phyloP scores from a whole-genome alignment of 1,139 yeast genomes.

The Meyerozyma carpophila region DNA sequence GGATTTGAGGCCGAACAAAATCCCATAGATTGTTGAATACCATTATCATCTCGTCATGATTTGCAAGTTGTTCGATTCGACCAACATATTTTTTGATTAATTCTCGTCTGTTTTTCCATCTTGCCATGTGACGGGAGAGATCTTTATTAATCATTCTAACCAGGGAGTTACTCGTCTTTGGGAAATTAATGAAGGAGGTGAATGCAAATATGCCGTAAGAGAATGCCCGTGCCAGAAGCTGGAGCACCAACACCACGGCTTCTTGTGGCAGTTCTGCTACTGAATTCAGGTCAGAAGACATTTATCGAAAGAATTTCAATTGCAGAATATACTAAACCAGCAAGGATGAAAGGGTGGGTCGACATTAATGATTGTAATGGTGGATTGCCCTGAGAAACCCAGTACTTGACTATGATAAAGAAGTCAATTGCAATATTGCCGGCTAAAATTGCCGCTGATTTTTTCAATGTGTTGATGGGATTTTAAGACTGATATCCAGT shows the following conservation, averaged over 20 bases:
- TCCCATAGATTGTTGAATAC: neutral
- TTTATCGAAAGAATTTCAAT: neutral
- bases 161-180: neutral
- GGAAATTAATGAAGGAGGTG: neutral
- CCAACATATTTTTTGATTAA: neutral
- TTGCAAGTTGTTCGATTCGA: neutral
- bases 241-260: neutral
- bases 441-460: neutral
- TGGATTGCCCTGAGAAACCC: no score
- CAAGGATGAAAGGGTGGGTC: neutral
- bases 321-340: neutral
- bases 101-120: neutral
- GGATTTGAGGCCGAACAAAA: neutral
- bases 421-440: neutral
- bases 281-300: neutral
- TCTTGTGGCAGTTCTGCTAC: neutral
- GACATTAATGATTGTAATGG: neutral
- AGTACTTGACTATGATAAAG: no score
- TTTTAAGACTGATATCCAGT: no score
- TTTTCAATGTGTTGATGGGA: no score
- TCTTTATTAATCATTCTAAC: neutral
- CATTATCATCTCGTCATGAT: neutral
- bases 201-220: neutral
- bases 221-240: neutral
- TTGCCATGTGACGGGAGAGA: neutral